Base-by-base conservation (phyloP, 2,329 filamentous ascomycete species). In the Colletotrichum sp. region DNA sequence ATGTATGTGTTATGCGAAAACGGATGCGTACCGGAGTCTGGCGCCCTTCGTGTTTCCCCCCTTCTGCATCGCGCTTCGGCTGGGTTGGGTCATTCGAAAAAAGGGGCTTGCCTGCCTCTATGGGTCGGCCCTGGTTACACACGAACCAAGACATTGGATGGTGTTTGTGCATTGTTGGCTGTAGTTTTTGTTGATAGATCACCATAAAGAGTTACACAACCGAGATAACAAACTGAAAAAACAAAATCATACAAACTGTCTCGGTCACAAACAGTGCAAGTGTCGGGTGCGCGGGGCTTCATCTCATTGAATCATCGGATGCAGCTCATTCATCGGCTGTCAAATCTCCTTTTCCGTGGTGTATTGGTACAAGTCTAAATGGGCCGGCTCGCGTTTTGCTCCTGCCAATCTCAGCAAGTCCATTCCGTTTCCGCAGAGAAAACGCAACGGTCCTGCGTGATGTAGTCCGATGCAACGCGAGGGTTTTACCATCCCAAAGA, bases 351-450 rank as follows among this genome's bases (percentile, higher is more conserved):
- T 59, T 76, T 76, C 72, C 66, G 64, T 49, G 49, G 70, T 74
- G 59, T 76, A 74, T 76, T 69, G 70, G 74, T 76, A 76, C 74
- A 76, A 69, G 59, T 76, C 70, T 76, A 76, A 74, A 32, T 28
- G 71, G 71, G 62, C 60, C 71, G 30, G 62, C 69, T 62, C 55
- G 69, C 57, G 64, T 72, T 49, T 66, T 69, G 49, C 55, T 74
- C 28, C 32, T 66, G 59, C 30, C 49, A 65, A 59, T 67, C 57
- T 26, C 60, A 68, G 59, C 44, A 60, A 44, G 28, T 12, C 63
- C 55, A 36, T 21, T 32, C 34, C 39, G 49, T 62, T 71, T n/a
- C 9, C 32, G 62, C 24, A 52, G 26, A 36, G 28, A 73, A 28
- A 52, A 52, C 44, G 44, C 18, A 26, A 10, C 21, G 34, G 9